phyloP scores from a whole-genome alignment of 2,329 filamentous ascomycete species.

The Epichloe uncinata region DNA sequence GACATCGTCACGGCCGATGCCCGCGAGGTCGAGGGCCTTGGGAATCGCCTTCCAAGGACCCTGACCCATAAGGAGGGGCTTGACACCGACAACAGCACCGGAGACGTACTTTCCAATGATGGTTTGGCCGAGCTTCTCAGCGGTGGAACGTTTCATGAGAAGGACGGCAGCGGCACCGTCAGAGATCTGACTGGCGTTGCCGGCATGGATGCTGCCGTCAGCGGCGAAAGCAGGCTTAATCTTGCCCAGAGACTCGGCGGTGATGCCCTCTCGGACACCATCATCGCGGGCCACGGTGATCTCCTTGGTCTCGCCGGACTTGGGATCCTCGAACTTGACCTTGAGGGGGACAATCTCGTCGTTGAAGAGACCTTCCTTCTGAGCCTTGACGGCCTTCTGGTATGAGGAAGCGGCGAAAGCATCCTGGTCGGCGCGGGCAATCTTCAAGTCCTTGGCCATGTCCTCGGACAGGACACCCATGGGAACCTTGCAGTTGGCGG shows the following conservation, averaged over 20 bases:
- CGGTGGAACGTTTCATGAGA: constrained; percentile 87
- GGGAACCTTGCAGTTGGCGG: constrained; percentile 92
- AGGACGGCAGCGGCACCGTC: constrained; percentile 92
- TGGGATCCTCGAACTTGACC: constrained; percentile 80
- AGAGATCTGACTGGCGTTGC: constrained; percentile 90
- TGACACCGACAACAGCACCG: constrained; percentile 74
- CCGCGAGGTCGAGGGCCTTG: constrained; percentile 76
- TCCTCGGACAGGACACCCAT: constrained; percentile 91
- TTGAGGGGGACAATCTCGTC: constrained; percentile 81
- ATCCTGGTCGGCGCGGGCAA: constrained; percentile 66
- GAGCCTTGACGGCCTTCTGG: constrained; percentile 76
- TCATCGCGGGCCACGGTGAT: constrained; percentile 79
- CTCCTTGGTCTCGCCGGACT: constrained; percentile 72
- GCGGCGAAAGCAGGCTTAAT: constrained; percentile 84
- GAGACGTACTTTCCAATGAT: constrained; percentile 89
- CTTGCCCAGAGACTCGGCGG: constrained; percentile 77
- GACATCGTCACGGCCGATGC: constrained; percentile 76
- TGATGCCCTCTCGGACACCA: constrained; percentile 74
- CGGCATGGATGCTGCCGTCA: constrained; percentile 87
- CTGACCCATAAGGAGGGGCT: constrained; percentile 88
- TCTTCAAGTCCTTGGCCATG: constrained; percentile 77
- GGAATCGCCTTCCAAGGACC: constrained; percentile 95
- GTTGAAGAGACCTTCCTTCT: constrained; percentile 79
- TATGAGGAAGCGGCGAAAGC: constrained; percentile 86
- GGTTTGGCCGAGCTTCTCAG: constrained; percentile 73